These are phyloP conservation scores for Spinacia oleracea DNA, from an alignment of 179 eudicot genomes.

Conservation along the genomic window DNA sequence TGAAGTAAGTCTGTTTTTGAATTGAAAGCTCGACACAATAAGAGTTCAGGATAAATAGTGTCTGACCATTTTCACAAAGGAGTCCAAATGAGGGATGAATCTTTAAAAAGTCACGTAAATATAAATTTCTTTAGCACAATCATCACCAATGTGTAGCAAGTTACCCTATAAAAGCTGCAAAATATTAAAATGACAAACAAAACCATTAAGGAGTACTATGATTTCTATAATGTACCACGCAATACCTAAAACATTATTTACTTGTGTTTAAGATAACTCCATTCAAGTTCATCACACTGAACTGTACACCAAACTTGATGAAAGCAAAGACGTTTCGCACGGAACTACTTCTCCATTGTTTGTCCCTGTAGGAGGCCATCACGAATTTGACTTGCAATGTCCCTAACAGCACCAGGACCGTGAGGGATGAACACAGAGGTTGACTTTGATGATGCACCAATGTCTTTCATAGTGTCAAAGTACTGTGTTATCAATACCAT, in stretches of 20 bases:
- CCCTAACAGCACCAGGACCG: slow-evolving; percentile 52
- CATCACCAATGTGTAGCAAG: not conserved
- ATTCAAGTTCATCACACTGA: slow-evolving; percentile 6
- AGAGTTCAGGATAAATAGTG: too few relatives aligned
- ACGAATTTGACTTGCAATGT: slow-evolving; percentile 44
- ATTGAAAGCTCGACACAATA: too few relatives aligned
- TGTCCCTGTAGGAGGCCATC: slow-evolving; percentile 51
- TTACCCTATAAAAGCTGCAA: not conserved
- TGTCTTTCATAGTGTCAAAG: slow-evolving; percentile 53
- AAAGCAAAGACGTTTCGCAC: slow-evolving; percentile 1
- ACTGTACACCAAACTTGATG: slow-evolving; percentile 15
- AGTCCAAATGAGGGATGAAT: not conserved
- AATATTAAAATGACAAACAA: not conserved
- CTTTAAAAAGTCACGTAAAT: not conserved
- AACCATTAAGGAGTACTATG: not conserved
- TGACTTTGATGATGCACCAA: slow-evolving; percentile 45
- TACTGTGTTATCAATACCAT: slow-evolving; percentile 51
- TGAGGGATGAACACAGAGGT: slow-evolving; percentile 51
- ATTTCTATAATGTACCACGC: slow-evolving; percentile 3
- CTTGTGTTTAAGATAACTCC: not conserved
- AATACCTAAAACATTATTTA: slow-evolving; percentile 20
- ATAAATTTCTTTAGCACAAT: not conserved
- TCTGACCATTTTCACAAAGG: not conserved
- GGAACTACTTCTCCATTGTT: slow-evolving; percentile 19
- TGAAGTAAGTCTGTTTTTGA: too few relatives aligned